A percentile compares a stretch with the other conserved stretches of the same genome.
Evolutionary conservation across 257 asterid genomes (phyloP).

Genomic region (Plantago ovata): DNA sequence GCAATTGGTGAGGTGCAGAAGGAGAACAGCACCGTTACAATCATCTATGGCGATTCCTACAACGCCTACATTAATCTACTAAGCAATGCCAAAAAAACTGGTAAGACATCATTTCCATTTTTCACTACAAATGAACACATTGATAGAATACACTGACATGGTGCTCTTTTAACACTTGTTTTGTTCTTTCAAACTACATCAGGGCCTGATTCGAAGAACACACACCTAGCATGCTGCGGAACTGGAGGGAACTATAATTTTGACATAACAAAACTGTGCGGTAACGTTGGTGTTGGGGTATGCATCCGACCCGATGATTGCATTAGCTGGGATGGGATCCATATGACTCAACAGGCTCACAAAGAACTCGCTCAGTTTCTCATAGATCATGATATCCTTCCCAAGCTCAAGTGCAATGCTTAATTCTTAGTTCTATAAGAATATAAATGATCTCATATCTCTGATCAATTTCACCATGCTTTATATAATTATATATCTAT

Average conservation of each 20-base stretch:
- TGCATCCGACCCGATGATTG: constrained; percentile 14
- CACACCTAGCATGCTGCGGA: constrained; percentile 29
- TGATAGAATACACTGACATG: no score
- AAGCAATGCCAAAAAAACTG: not conserved
- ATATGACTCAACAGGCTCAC: constrained; percentile 28
- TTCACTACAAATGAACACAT: not conserved
- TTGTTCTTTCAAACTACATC: not conserved
- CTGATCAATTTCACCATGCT: no score
- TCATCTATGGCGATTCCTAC: constrained; percentile 25
- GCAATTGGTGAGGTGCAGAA: constrained; percentile 18
- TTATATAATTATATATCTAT: no score
- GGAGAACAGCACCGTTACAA: constrained; percentile 2
- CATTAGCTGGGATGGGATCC: constrained; percentile 33
- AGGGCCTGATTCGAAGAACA: constrained; percentile 17
- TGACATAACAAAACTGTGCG: constrained; percentile 15
- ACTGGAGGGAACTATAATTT: constrained; percentile 28
- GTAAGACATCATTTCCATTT: no score
- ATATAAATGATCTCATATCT: no score
- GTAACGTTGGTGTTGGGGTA: constrained; percentile 7
- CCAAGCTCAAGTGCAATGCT: constrained; percentile 16
- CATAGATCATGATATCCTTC: not conserved
- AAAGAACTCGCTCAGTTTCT: constrained; percentile 10
- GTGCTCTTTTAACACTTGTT: no score
- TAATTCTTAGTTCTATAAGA: no score
- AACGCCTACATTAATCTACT: constrained; percentile 17